These are phyloP conservation scores for Penicillium paxilli DNA, from an alignment of 495 filamentous ascomycete species.

Conservation along the genomic window DNA sequence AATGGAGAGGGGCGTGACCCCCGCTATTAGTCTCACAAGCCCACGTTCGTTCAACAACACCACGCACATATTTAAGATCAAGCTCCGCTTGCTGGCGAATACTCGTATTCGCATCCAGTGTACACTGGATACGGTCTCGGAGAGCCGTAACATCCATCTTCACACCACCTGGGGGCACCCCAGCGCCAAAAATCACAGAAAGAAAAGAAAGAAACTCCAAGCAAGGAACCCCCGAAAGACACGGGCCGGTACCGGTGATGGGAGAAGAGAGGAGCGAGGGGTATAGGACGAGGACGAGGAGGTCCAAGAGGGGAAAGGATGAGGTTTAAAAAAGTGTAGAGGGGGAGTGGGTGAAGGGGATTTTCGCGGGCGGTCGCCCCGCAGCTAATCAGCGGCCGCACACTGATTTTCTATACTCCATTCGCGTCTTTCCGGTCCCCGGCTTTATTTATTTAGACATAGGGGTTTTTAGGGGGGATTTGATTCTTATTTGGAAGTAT, in stretches of 20 bases:
- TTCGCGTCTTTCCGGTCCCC: constrained; percentile 1
- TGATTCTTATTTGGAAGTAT: too few relatives aligned
- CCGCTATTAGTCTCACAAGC: constrained; percentile 15
- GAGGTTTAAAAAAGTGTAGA: constrained; percentile 20
- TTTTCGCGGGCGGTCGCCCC: constrained; percentile 46
- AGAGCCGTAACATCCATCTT: constrained; percentile 86
- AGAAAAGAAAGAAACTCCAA: constrained; percentile 18
- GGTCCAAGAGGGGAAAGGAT: constrained; percentile 21
- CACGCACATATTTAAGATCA: constrained; percentile 88
- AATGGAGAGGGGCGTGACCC: constrained; percentile 13
- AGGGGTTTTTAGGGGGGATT: too few relatives aligned
- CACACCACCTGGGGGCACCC: constrained; percentile 37
- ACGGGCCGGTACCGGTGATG: constrained; percentile 13
- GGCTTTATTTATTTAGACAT: not conserved
- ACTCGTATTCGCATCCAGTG: constrained; percentile 82
- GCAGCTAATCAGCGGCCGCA: constrained; percentile 47
- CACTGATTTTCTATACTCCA: constrained; percentile 22
- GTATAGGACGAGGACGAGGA: constrained; percentile 21
- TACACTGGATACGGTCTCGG: constrained; percentile 83
- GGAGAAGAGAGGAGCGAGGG: constrained; percentile 1
- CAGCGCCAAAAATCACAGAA: constrained; percentile 32
- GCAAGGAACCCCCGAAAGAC: constrained; percentile 15
- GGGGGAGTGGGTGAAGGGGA: constrained; percentile 25
- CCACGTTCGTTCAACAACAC: constrained; percentile 14
- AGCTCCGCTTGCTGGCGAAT: constrained; percentile 83